phyloP scores from a whole-genome alignment of 1,284 basidiomycete genomes.

The Pterulicium gracile region DNA sequence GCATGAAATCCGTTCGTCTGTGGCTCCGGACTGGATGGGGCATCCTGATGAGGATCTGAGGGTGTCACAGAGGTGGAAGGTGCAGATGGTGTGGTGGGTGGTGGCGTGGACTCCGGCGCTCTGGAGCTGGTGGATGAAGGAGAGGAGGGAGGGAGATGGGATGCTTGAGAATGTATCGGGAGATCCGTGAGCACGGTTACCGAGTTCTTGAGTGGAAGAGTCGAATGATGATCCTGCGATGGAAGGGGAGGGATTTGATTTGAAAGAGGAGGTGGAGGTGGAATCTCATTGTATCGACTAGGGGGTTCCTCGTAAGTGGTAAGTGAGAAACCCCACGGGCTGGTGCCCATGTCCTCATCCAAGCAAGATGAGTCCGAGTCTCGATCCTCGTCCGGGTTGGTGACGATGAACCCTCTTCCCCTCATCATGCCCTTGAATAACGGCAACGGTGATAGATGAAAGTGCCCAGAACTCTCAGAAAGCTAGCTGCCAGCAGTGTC shows the following conservation, averaged over 20 bases:
- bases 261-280: slow-evolving; percentile 9
- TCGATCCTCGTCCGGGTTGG: background rate
- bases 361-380: background rate
- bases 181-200: too few relatives aligned
- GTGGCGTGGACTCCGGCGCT: slow-evolving; percentile 46
- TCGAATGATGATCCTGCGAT: background rate
- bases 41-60: slow-evolving; percentile 25
- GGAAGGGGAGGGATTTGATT: slow-evolving; percentile 5
- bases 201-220: slow-evolving; percentile 12
- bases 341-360: background rate
- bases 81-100: slow-evolving; percentile 54
- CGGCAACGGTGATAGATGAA: background rate
- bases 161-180: slow-evolving; percentile 26
- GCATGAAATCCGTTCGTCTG: slow-evolving; percentile 13
- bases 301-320: slow-evolving; percentile 13
- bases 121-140: slow-evolving; percentile 57
- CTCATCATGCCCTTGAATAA: background rate
- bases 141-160: slow-evolving; percentile 42
- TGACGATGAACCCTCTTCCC: background rate
- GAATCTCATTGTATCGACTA: slow-evolving; percentile 14
- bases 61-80: slow-evolving; percentile 33
- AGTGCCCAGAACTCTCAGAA: background rate
- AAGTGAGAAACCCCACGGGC: too few relatives aligned
- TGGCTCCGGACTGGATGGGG: slow-evolving; percentile 23
- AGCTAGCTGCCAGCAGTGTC: background rate